These are phyloP conservation scores for Cladosporium sp. DNA, from an alignment of 2,329 filamentous ascomycete genomes.

Conservation along the genomic window DNA sequence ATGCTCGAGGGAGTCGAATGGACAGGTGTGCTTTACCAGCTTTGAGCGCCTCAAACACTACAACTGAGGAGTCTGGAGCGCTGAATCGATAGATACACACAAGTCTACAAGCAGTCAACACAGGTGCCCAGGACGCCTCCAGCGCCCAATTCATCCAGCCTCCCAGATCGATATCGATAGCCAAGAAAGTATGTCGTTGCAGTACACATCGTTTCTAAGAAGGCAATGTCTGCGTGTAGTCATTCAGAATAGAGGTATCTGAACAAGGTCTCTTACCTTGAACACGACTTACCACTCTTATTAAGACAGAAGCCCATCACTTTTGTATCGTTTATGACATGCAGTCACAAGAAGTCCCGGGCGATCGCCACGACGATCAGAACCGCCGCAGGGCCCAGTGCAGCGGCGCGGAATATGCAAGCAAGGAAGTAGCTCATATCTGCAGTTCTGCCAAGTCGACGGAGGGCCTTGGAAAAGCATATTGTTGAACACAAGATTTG, in stretches of 20 bases:
- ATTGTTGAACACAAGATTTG: neutral
- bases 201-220: neutral
- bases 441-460: slow-evolving; percentile 1
- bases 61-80: neutral
- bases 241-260: neutral
- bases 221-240: neutral
- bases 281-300: neutral
- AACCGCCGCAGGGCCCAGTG: neutral
- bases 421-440: neutral
- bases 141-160: neutral
- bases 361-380: neutral
- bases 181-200: neutral
- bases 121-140: neutral
- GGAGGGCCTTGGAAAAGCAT: neutral
- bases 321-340: neutral
- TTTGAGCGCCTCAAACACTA: neutral
- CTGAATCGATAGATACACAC: neutral
- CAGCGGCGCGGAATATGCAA: neutral
- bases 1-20: neutral
- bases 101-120: neutral
- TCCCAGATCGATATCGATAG: neutral
- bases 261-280: neutral
- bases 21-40: neutral
- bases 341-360: neutral
- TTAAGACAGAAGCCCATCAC: neutral